These are phyloP conservation scores for Moniliophthora roreri DNA, from an alignment of 1,284 basidiomycete genomes.

Conservation along the genomic window DNA sequence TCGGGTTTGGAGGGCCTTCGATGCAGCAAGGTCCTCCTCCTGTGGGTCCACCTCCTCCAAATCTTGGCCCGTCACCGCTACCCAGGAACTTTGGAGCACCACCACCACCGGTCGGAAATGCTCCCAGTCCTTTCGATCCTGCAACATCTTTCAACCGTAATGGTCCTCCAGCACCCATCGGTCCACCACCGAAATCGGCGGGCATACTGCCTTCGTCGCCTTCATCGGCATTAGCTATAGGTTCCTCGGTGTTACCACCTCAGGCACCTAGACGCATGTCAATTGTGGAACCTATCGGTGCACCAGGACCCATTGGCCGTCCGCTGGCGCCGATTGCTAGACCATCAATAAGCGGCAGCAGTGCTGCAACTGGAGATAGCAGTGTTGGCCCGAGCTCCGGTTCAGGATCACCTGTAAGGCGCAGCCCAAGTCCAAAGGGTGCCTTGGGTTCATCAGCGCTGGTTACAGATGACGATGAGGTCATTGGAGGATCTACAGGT, in stretches of 20 bases:
- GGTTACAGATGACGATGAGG: conserved; percentile 75
- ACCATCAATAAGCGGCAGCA: conserved; percentile 32
- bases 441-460: conserved; percentile 76
- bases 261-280: conserved; percentile 8
- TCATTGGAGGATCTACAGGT: conserved; percentile 52
- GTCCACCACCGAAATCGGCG: conserved; percentile 47
- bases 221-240: conserved; percentile 32
- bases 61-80: conserved; percentile 50
- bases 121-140: conserved; percentile 47
- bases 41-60: conserved; percentile 24
- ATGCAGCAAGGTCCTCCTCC: conserved; percentile 41
- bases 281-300: conserved; percentile 18
- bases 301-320: conserved; percentile 63
- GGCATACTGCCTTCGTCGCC: conserved; percentile 29
- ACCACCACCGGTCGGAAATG: neutral
- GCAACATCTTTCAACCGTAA: conserved; percentile 34
- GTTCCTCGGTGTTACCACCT: conserved; percentile 10
- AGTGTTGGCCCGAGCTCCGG: conserved; percentile 50
- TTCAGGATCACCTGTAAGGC: conserved; percentile 63
- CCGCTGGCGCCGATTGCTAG: conserved; percentile 52
- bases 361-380: conserved; percentile 20
- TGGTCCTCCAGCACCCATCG: conserved; percentile 53
- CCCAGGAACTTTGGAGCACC: conserved; percentile 47
- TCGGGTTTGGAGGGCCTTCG: conserved; percentile 45
- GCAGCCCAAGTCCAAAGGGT: conserved; percentile 44